Evolutionary conservation across 2,329 filamentous ascomycete genomes (phyloP).

Genomic region (Calonectria pseudoturangicola): DNA sequence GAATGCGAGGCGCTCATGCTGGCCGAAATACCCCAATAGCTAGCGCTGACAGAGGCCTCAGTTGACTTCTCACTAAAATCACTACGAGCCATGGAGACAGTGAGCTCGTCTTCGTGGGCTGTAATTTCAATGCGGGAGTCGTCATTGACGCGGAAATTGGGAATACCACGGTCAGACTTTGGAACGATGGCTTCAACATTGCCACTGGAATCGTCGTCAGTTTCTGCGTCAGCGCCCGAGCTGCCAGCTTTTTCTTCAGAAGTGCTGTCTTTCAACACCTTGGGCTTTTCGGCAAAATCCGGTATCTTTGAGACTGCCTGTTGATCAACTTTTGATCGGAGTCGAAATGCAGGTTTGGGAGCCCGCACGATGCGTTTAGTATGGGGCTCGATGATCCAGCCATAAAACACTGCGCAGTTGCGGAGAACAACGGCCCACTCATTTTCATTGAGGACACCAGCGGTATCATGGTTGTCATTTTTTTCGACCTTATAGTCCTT

Average conservation of each 20-base stretch:
- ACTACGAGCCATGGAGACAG: background rate
- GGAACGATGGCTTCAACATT: background rate
- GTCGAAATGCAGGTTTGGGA: background rate
- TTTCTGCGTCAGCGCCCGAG: background rate
- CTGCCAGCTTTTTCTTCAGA: background rate
- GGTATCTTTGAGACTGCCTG: background rate
- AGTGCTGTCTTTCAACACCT: background rate
- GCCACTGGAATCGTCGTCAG: background rate
- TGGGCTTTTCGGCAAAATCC: background rate
- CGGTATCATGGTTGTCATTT: background rate
- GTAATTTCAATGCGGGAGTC: slow-evolving; percentile 10
- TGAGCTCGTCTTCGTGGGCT: background rate
- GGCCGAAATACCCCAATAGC: background rate
- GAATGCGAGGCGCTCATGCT: background rate
- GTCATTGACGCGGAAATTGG: slow-evolving; percentile 13
- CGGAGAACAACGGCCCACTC: background rate
- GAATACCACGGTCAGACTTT: background rate
- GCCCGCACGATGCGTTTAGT: background rate
- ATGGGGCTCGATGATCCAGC: background rate
- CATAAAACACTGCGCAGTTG: background rate
- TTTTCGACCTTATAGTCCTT: background rate
- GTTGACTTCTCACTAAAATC: slow-evolving; percentile 3
- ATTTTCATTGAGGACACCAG: background rate
- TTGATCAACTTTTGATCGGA: background rate
- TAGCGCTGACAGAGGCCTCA: background rate